phyloP scores from a whole-genome alignment of 1,139 yeast species.

The Meyerozyma guilliermondii region DNA sequence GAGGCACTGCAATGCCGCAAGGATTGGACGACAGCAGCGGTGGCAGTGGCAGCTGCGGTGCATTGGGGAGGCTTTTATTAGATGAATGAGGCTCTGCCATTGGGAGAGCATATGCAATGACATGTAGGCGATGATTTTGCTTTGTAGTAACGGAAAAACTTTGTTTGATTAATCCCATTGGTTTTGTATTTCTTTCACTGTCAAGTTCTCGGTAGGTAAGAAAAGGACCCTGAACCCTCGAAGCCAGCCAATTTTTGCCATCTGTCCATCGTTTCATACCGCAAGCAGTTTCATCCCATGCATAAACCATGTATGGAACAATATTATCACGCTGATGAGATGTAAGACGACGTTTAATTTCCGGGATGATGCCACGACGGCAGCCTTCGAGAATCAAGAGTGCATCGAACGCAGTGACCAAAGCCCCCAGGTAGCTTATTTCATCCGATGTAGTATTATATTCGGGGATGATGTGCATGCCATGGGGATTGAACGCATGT shows the following conservation, averaged over 20 bases:
- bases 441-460: constrained; percentile 16
- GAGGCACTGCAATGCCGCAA: neutral
- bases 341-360: constrained; percentile 54
- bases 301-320: constrained; percentile 55
- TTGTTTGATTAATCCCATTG: constrained; percentile 53
- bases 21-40: neutral
- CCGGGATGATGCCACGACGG: constrained; percentile 51
- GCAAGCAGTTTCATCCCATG: constrained; percentile 69
- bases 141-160: constrained; percentile 50
- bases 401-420: constrained; percentile 58
- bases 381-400: constrained; percentile 61
- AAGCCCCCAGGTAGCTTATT: constrained; percentile 60
- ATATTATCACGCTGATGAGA: constrained; percentile 52
- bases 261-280: constrained; percentile 79
- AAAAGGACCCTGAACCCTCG: constrained; percentile 63
- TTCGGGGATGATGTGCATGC: constrained; percentile 1
- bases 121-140: constrained; percentile 47
- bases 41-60: neutral
- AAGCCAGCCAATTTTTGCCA: constrained; percentile 68
- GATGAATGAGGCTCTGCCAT: neutral
- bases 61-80: neutral
- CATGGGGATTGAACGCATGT: neutral
- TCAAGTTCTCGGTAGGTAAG: constrained; percentile 62
- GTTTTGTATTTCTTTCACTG: constrained; percentile 23
- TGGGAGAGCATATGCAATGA: constrained; percentile 39